Conservation (phyloP, 1,139 yeast genomes). For the Yamadazyma jaroonii region DNA sequence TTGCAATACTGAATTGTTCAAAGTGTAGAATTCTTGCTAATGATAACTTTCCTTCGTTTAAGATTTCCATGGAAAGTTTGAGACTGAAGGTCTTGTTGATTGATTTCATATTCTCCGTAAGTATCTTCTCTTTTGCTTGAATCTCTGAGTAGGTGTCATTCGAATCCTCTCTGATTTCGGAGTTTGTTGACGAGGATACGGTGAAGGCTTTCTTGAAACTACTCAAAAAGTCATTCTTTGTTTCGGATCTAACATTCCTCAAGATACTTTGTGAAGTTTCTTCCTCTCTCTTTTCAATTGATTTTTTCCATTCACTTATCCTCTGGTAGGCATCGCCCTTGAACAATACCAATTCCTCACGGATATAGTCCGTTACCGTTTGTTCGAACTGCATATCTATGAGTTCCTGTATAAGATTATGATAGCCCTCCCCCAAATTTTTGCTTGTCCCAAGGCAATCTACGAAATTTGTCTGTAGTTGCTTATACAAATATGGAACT, state of each 20-base stretch:
- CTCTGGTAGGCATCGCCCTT: constrained; percentile 24
- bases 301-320: constrained; percentile 34
- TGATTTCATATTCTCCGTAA: constrained; percentile 43
- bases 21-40: constrained; percentile 33
- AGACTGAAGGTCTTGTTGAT: constrained; percentile 40
- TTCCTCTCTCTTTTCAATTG: constrained; percentile 35
- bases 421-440: constrained; percentile 36
- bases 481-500: constrained; percentile 34
- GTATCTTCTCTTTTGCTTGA: constrained; percentile 43
- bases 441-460: constrained; percentile 23
- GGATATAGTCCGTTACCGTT: constrained; percentile 46
- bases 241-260: constrained; percentile 39
- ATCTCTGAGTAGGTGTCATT: constrained; percentile 34
- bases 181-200: constrained; percentile 26
- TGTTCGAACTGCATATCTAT: constrained; percentile 50
- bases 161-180: constrained; percentile 14
- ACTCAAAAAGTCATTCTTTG: constrained; percentile 47
- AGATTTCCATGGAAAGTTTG: constrained; percentile 35
- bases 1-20: constrained; percentile 31
- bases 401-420: constrained; percentile 31
- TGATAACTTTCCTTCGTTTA: constrained; percentile 38
- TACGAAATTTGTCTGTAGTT: constrained; percentile 25
- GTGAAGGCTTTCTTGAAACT: constrained; percentile 63
- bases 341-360: constrained; percentile 40
- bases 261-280: constrained; percentile 40